phyloP scores from a whole-genome alignment of 495 filamentous ascomycete genomes.

The Xylaria curta region DNA sequence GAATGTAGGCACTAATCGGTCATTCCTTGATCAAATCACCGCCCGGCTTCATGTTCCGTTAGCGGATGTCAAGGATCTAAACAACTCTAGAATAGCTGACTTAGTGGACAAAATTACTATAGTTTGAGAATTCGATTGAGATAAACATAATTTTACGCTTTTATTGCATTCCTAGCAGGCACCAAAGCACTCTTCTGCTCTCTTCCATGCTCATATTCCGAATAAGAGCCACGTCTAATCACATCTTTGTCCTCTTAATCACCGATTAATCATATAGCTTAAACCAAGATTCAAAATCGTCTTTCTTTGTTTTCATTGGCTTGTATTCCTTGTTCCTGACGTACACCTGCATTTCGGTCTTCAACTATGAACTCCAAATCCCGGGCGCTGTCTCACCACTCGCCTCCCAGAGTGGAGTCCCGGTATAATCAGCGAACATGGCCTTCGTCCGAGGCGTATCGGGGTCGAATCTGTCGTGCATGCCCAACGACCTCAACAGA shows the following conservation, averaged over 20 bases:
- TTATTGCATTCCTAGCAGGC: not conserved
- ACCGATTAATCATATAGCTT: not conserved
- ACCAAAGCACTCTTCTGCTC: not conserved
- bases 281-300: not conserved
- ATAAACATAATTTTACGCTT: not conserved
- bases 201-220: not conserved
- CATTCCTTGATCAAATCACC: too few relatives aligned
- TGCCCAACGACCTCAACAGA: not conserved
- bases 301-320: not conserved
- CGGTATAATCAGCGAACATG: conserved; percentile 5
- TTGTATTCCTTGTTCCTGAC: not conserved
- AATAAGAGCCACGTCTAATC: not conserved
- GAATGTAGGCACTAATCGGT: not conserved
- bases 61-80: too few relatives aligned
- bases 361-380: not conserved
- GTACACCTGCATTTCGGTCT: not conserved
- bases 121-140: not conserved
- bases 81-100: not conserved
- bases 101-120: not conserved
- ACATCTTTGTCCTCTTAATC: not conserved
- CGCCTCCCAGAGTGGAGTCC: not conserved
- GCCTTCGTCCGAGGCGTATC: conserved; percentile 10
- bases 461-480: not conserved
- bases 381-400: not conserved
- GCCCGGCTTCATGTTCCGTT: too few relatives aligned